Evolutionary conservation across 2,329 filamentous ascomycete species (phyloP).

Genomic region (Beauveria sp.): DNA sequence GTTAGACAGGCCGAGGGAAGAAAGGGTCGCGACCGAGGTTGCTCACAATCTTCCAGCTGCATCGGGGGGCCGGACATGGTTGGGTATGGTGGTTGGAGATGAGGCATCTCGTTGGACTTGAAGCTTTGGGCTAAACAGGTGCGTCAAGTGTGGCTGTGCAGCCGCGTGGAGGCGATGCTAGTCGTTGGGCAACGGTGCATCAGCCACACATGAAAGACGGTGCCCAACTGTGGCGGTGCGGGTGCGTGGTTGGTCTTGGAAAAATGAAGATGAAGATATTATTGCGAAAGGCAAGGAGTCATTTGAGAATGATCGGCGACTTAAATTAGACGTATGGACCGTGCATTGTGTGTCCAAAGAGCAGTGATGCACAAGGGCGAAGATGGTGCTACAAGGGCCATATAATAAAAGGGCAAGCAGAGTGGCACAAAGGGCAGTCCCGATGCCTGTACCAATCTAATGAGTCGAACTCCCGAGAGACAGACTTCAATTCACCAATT

Average conservation of each 20-base stretch:
- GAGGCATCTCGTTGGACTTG: background rate
- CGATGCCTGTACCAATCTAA: background rate
- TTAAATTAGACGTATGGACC: too few species aligned
- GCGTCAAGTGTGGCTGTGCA: conserved; percentile 8
- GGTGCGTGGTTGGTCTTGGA: background rate
- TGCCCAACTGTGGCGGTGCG: conserved; percentile 8
- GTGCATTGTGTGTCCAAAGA: background rate
- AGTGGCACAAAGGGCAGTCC: background rate
- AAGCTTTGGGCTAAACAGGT: conserved; percentile 3
- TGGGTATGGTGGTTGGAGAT: conserved; percentile 26
- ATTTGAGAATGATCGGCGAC: too few species aligned
- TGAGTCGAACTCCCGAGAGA: too few species aligned
- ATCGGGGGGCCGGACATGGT: conserved; percentile 72
- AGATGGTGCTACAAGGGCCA: background rate
- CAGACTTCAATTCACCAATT: too few species aligned
- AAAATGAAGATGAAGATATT: background rate
- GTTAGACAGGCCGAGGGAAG: background rate
- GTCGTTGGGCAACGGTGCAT: background rate
- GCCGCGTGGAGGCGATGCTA: background rate
- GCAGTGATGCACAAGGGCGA: background rate
- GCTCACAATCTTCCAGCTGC: conserved; percentile 80
- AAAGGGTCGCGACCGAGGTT: conserved; percentile 12
- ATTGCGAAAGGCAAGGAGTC: background rate
- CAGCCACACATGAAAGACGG: background rate
- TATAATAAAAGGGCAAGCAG: background rate